A percentile compares a stretch with the other conserved stretches of the same genome.
These are phyloP conservation scores for Hypoxylon fragiforme DNA, from an alignment of 495 filamentous ascomycete genomes.

Conservation along the genomic window DNA sequence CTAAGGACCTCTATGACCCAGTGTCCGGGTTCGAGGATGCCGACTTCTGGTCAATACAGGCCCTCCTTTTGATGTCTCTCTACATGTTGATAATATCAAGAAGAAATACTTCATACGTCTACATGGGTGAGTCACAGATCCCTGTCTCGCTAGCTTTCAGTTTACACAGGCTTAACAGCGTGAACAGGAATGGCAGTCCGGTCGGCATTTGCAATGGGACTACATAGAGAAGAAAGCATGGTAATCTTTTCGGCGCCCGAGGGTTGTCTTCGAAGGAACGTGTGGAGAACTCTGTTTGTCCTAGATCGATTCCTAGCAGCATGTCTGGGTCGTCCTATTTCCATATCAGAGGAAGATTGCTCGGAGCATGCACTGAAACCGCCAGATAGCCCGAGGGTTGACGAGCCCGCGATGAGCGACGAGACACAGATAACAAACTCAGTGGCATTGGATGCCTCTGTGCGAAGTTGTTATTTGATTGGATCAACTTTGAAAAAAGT, in stretches of 20 bases:
- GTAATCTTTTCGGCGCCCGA: conserved; percentile 51
- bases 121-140: conserved; percentile 49
- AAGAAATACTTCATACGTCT: conserved; percentile 62
- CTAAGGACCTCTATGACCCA: conserved; percentile 58
- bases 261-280: conserved; percentile 51
- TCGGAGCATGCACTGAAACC: conserved; percentile 52
- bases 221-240: conserved; percentile 65
- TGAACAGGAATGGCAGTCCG: conserved; percentile 63
- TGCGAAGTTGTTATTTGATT: conserved; percentile 64
- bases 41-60: conserved; percentile 65
- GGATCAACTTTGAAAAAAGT: conserved; percentile 68
- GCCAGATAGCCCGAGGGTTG: conserved; percentile 35
- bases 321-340: conserved; percentile 61
- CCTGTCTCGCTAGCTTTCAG: background rate
- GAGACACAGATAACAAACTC: conserved; percentile 32
- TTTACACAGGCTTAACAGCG: conserved; percentile 12
- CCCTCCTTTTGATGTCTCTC: conserved; percentile 61
- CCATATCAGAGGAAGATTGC: conserved; percentile 66
- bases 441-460: conserved; percentile 54
- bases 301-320: conserved; percentile 64
- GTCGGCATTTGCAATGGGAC: conserved; percentile 60
- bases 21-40: conserved; percentile 62
- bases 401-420: conserved; percentile 18
- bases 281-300: conserved; percentile 65
- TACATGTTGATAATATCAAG: conserved; percentile 62